Evolutionary conservation across 1,284 basidiomycete genomes (phyloP).

Genomic region (Ganoderma sinense): DNA sequence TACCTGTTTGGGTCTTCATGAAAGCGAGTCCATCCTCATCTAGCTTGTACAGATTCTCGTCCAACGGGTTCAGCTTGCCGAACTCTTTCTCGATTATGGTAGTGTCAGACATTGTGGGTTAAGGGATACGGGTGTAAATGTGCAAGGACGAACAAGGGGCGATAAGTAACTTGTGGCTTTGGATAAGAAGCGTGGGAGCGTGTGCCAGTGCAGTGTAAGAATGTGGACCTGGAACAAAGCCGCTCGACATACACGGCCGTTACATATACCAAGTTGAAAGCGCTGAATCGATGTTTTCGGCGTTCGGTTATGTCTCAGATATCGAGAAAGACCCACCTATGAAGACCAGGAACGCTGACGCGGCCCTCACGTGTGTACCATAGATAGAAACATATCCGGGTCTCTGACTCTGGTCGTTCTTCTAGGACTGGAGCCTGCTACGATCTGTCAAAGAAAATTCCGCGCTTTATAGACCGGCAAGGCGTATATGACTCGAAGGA

Average conservation of each 20-base stretch:
- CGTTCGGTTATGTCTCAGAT: background rate
- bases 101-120: background rate
- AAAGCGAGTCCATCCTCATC: conserved; percentile 44
- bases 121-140: background rate
- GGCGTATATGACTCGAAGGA: background rate
- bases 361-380: background rate
- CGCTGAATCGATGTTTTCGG: background rate
- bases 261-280: background rate
- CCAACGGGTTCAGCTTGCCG: conserved; percentile 11
- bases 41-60: conserved; percentile 33
- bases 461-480: background rate
- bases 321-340: background rate
- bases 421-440: no score
- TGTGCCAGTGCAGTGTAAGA: no score
- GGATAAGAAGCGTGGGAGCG: no score
- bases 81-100: background rate
- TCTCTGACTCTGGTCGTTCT: no score
- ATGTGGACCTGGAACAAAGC: background rate
- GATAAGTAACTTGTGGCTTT: no score
- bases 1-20: conserved; percentile 49
- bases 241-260: background rate
- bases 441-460: no score
- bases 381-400: background rate
- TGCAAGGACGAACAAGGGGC: no score
- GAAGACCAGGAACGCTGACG: background rate